phyloP scores from a whole-genome alignment of 1,284 basidiomycete genomes.

The Puccinia horiana region DNA sequence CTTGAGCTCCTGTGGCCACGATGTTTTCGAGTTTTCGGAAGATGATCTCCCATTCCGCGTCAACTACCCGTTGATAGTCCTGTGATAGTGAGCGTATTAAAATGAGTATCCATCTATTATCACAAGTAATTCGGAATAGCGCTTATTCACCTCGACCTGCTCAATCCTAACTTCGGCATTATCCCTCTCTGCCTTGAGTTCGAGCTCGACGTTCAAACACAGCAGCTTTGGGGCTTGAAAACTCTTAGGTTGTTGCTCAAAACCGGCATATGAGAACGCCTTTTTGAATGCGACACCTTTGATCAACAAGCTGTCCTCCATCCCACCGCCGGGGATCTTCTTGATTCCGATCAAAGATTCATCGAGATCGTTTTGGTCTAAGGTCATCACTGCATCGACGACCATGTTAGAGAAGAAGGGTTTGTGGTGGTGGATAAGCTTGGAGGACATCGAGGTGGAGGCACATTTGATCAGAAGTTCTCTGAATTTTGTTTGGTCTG shows the following conservation, averaged over 20 bases:
- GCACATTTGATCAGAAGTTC: slow-evolving; percentile 94
- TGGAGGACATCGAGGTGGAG: slow-evolving; percentile 98
- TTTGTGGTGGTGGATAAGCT: slow-evolving; percentile 97
- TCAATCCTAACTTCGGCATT: slow-evolving; percentile 98
- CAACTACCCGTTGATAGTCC: slow-evolving; percentile 98
- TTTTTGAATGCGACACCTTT: slow-evolving; percentile 97
- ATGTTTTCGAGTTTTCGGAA: slow-evolving; percentile 96
- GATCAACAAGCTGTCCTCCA: slow-evolving; percentile 84
- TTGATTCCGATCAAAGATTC: slow-evolving; percentile 97
- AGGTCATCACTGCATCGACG: slow-evolving; percentile 87
- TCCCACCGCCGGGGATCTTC: slow-evolving; percentile 97
- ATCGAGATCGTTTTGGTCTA: slow-evolving; percentile 92
- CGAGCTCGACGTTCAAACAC: slow-evolving; percentile 95
- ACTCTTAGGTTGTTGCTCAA: slow-evolving; percentile 96
- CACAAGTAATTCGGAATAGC: neutral
- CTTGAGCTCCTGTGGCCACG: slow-evolving; percentile 92
- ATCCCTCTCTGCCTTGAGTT: slow-evolving; percentile 99
- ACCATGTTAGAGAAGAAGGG: slow-evolving; percentile 99
- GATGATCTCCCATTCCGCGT: slow-evolving; percentile 99
- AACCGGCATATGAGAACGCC: slow-evolving; percentile 98
- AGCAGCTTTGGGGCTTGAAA: slow-evolving; percentile 87
- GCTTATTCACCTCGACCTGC: slow-evolving; percentile 68
- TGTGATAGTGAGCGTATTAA: slow-evolving; percentile 39
- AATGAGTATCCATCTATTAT: neutral
- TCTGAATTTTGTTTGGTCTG: slow-evolving; percentile 82